A percentile compares a stretch with the other conserved stretches of the same genome.
Conservation (phyloP, 768 basidiomycete species). For the Mycena leptocephala region DNA sequence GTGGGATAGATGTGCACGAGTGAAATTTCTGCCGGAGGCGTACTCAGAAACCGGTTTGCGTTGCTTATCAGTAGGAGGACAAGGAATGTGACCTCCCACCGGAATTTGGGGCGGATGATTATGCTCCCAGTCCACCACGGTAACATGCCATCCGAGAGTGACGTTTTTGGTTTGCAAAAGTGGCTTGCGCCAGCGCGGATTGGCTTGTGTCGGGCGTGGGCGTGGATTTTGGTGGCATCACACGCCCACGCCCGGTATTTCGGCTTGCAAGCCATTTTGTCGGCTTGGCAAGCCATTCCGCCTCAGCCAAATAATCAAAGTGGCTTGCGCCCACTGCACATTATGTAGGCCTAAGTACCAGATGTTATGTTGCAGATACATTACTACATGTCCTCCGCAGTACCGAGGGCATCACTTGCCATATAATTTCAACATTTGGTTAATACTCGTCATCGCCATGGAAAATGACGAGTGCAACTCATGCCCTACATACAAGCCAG, state of each 20-base stretch:
- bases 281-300: no score
- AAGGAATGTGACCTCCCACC: neutral
- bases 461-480: neutral
- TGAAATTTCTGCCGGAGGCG: conserved; percentile 7
- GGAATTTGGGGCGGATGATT: neutral
- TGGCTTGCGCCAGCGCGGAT: no score
- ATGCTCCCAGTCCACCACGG: neutral
- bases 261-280: no score
- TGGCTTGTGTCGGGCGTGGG: no score
- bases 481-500: conserved; percentile 5
- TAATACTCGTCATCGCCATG: neutral
- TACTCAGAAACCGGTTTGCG: neutral
- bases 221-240: no score
- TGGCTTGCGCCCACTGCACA: no score
- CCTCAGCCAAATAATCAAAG: no score
- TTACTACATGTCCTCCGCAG: neutral
- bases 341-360: no score
- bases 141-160: neutral
- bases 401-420: neutral
- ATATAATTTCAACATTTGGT: no score
- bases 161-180: no score
- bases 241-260: no score
- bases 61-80: neutral
- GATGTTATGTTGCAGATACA: neutral
- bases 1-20: conserved; percentile 8